Conservation (phyloP, 2,329 filamentous ascomycete species). For the Alternaria sp. region DNA sequence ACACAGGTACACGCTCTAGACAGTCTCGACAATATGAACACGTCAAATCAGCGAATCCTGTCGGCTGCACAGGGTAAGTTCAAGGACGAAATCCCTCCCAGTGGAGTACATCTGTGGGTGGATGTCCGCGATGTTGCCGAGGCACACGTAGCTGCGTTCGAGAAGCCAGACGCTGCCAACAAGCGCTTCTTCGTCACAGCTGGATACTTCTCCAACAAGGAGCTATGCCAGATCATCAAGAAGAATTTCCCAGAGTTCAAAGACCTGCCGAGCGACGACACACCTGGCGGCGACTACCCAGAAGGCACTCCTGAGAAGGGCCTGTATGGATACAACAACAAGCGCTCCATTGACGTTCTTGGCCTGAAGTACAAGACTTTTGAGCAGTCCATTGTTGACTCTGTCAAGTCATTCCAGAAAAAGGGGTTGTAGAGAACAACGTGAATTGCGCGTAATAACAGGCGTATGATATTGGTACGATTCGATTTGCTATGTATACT, state of each 20-base stretch:
- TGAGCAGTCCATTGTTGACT: constrained; percentile 68
- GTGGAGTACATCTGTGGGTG: constrained; percentile 61
- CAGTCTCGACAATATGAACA: constrained; percentile 72
- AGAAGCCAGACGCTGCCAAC: constrained; percentile 65
- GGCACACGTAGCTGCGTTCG: constrained; percentile 68
- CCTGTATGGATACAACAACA: constrained; percentile 62
- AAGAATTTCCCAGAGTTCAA: constrained; percentile 65
- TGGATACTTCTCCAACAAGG: constrained; percentile 68
- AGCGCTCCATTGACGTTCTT: constrained; percentile 63
- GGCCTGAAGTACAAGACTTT: constrained; percentile 68
- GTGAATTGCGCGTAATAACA: not conserved
- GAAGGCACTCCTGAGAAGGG: constrained; percentile 55
- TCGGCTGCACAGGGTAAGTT: constrained; percentile 70
- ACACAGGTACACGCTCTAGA: constrained; percentile 65
- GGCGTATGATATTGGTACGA: not conserved
- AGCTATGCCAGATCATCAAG: constrained; percentile 65
- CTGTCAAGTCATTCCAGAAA: constrained; percentile 69
- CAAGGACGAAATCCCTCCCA: constrained; percentile 66
- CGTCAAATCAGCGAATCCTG: constrained; percentile 73
- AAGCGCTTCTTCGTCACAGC: constrained; percentile 70
- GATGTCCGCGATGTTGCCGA: constrained; percentile 66
- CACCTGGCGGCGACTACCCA: constrained; percentile 57
- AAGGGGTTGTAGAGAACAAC: constrained; percentile 54
- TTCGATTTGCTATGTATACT: constrained; percentile 24
- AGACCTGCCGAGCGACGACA: constrained; percentile 57